Percentiles rank a stretch among this genome's conserved stretches.
Conservation (phyloP, 2,329 filamentous ascomycete genomes). For the Trichoderma breve region DNA sequence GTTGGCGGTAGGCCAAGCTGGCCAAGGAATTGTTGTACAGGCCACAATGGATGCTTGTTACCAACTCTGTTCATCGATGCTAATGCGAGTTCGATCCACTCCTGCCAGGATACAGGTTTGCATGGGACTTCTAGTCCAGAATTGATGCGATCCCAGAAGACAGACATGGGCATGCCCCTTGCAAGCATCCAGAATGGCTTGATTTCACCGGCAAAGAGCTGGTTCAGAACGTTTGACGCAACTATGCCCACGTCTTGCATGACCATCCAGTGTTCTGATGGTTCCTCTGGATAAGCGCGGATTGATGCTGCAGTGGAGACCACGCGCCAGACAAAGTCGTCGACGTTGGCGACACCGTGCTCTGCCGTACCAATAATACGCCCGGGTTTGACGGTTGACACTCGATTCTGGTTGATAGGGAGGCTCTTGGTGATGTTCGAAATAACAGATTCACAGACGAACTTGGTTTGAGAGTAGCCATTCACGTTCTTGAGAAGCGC, state of each 20-base stretch:
- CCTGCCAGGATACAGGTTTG: slow-evolving; percentile 18
- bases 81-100: slow-evolving; percentile 21
- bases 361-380: slow-evolving; percentile 25
- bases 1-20: slow-evolving; percentile 16
- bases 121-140: slow-evolving; percentile 20
- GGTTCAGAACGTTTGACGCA: slow-evolving; percentile 18
- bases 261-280: slow-evolving; percentile 22
- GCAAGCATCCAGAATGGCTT: slow-evolving; percentile 18
- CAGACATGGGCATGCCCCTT: slow-evolving; percentile 21
- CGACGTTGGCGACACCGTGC: slow-evolving; percentile 25
- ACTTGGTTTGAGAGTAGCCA: slow-evolving; percentile 28
- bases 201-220: slow-evolving; percentile 1
- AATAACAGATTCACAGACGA: slow-evolving; percentile 25
- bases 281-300: slow-evolving; percentile 13
- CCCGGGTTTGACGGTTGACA: slow-evolving; percentile 26
- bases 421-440: background rate
- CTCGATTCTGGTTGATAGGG: slow-evolving; percentile 2
- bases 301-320: slow-evolving; percentile 22
- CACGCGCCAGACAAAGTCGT: slow-evolving; percentile 28
- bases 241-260: slow-evolving; percentile 23
- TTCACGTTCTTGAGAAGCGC: background rate
- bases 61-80: slow-evolving; percentile 19
- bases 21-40: slow-evolving; percentile 28
- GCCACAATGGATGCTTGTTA: slow-evolving; percentile 27
- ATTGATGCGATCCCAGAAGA: slow-evolving; percentile 26